Percentiles rank a stretch among this genome's conserved stretches.
Evolutionary conservation across 2,329 filamentous ascomycete genomes (phyloP).

Genomic region (Colletotrichum sp.): DNA sequence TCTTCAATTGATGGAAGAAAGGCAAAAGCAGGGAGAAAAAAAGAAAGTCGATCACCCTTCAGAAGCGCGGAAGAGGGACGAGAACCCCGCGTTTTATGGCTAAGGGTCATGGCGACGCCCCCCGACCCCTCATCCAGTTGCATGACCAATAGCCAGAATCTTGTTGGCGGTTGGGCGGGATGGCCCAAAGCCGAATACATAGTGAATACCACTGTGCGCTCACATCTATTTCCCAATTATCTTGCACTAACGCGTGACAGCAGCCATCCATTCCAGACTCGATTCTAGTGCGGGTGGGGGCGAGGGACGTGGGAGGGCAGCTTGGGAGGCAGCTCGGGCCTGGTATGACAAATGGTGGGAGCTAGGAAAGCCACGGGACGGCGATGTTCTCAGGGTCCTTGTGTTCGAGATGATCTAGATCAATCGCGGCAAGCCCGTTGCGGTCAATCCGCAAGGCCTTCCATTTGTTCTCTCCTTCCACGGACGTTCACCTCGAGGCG

Average conservation of each 20-base stretch:
- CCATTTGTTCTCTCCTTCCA: not conserved
- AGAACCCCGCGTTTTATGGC: slow-evolving; percentile 20
- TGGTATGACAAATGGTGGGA: not conserved
- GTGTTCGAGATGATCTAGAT: not conserved
- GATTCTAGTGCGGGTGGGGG: not conserved
- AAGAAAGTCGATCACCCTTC: not conserved
- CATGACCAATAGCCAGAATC: slow-evolving; percentile 17
- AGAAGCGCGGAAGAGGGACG: not conserved
- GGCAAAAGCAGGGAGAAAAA: not conserved
- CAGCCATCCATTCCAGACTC: not conserved
- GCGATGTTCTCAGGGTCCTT: not conserved
- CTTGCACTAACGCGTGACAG: slow-evolving; percentile 11
- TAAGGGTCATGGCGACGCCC: not conserved
- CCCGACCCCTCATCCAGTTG: slow-evolving; percentile 8
- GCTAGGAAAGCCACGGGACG: not conserved
- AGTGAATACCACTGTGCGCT: slow-evolving; percentile 5
- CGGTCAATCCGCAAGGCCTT: not conserved
- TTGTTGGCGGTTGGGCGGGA: slow-evolving; percentile 5
- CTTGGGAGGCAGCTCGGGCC: not conserved
- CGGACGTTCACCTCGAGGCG: not conserved
- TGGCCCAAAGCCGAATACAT: slow-evolving; percentile 1
- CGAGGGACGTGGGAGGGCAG: not conserved
- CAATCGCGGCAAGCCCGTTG: not conserved
- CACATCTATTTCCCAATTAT: not conserved
- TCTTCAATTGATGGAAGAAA: not conserved